Percentiles rank a stretch among this genome's conserved stretches.
Conservation (phyloP, 257 asterid genomes). For the Phtheirospermum japonicum region DNA sequence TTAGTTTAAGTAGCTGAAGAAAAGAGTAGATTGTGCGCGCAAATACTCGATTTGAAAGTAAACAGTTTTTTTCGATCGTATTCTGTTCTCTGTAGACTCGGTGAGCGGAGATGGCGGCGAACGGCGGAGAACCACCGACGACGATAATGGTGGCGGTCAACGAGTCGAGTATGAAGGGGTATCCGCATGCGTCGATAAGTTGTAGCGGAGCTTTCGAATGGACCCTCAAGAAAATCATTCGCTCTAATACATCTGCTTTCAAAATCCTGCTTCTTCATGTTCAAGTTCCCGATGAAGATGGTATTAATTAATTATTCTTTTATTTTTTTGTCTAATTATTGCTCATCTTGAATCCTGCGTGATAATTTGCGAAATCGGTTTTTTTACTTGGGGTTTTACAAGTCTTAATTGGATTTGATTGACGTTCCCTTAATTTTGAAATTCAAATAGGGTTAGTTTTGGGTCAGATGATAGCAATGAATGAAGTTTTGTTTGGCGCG, state of each 20-base stretch:
- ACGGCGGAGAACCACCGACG: constrained; percentile 49
- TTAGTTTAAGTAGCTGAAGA: not conserved
- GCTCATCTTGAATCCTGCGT: not conserved
- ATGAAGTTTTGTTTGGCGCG: not conserved
- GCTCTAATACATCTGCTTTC: constrained; percentile 60
- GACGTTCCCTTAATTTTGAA: too few relatives aligned
- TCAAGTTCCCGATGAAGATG: constrained; percentile 77
- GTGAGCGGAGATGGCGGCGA: constrained; percentile 31
- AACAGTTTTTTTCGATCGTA: not conserved
- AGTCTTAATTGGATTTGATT: not conserved
- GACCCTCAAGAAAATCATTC: constrained; percentile 65
- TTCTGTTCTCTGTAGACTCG: not conserved
- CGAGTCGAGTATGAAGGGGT: constrained; percentile 71
- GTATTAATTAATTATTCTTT: constrained; percentile 26
- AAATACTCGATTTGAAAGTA: not conserved
- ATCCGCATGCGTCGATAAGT: constrained; percentile 80
- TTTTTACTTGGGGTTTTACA: not conserved
- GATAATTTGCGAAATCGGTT: not conserved
- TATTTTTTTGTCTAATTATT: not conserved
- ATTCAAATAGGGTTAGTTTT: not conserved
- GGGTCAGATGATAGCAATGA: not conserved
- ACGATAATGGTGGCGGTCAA: constrained; percentile 74
- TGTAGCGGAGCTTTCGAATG: constrained; percentile 78
- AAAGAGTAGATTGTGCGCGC: not conserved
- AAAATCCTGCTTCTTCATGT: constrained; percentile 69